A percentile compares a stretch with the other conserved stretches of the same genome.
Conservation (phyloP, 2,329 filamentous ascomycete genomes). For the Laburnicola sp. region DNA sequence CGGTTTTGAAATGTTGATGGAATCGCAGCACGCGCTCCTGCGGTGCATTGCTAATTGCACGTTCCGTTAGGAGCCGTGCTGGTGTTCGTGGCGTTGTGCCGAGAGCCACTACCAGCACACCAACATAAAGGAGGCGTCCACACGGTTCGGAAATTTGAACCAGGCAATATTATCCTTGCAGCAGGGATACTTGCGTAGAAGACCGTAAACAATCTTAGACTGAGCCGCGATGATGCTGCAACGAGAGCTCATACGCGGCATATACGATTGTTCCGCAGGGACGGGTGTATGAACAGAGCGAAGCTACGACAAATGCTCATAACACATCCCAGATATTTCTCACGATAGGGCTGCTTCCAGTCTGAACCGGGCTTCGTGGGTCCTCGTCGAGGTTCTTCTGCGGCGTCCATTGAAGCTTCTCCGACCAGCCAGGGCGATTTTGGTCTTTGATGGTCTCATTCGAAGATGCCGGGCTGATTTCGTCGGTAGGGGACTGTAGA, state of each 20-base stretch:
- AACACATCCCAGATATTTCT: slow-evolving; percentile 78
- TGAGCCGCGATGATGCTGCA: background rate
- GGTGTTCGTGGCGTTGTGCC: too few species aligned
- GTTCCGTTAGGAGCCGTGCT: too few species aligned
- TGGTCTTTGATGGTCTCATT: slow-evolving; percentile 39
- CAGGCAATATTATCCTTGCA: too few species aligned
- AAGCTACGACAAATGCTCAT: slow-evolving; percentile 47
- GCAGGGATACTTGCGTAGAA: too few species aligned
- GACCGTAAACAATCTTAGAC: too few species aligned
- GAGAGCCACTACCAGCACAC: too few species aligned
- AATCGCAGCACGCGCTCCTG: background rate
- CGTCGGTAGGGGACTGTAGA: slow-evolving; percentile 28
- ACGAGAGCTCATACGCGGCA: background rate
- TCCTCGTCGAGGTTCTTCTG: slow-evolving; percentile 64
- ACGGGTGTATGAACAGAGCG: background rate
- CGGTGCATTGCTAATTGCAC: too few species aligned
- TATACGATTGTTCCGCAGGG: background rate
- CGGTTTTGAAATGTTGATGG: background rate
- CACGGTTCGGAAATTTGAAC: too few species aligned
- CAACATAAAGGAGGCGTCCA: too few species aligned
- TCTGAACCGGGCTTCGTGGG: slow-evolving; percentile 74
- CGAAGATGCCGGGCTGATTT: slow-evolving; percentile 36
- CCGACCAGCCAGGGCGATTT: slow-evolving; percentile 32
- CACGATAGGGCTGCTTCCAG: slow-evolving; percentile 73
- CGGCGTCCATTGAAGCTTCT: slow-evolving; percentile 50